Percentiles rank a stretch among this genome's conserved stretches.
These are phyloP conservation scores for Fusarium abutilonis DNA, from an alignment of 2,329 filamentous ascomycete species.

Conservation along the genomic window DNA sequence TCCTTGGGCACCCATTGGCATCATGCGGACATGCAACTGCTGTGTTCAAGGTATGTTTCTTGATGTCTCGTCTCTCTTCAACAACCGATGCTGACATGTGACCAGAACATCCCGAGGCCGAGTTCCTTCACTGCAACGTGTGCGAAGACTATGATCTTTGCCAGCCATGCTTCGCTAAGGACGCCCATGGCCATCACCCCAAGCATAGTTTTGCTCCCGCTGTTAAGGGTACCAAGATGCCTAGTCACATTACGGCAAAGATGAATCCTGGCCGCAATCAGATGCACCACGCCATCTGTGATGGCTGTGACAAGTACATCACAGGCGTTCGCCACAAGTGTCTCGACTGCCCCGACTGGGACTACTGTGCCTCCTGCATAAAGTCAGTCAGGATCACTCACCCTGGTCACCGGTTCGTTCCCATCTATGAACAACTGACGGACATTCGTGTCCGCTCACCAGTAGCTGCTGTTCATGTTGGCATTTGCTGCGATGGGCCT, in stretches of 20 bases:
- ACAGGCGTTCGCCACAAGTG: constrained; percentile 95
- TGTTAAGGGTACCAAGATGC: constrained; percentile 69
- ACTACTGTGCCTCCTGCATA: constrained; percentile 86
- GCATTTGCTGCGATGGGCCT: constrained; percentile 95
- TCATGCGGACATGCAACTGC: constrained; percentile 74
- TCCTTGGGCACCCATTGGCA: constrained; percentile 37
- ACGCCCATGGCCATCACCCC: constrained; percentile 90
- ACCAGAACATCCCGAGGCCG: constrained; percentile 74
- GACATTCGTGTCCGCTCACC: constrained; percentile 35
- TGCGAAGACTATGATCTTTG: constrained; percentile 96
- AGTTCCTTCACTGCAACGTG: constrained; percentile 84
- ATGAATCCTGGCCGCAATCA: constrained; percentile 83
- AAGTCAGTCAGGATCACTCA: constrained; percentile 74
- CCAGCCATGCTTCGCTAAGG: constrained; percentile 77
- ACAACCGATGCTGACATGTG: constrained; percentile 20
- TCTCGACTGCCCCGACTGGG: constrained; percentile 95
- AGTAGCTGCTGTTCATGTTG: constrained; percentile 69
- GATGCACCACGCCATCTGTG: constrained; percentile 88
- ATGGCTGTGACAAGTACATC: constrained; percentile 91
- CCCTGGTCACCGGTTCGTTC: constrained; percentile 85
- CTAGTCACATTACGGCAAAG: constrained; percentile 69
- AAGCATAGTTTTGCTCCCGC: constrained; percentile 81
- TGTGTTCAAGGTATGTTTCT: constrained; percentile 59
- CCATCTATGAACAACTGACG: constrained; percentile 78
- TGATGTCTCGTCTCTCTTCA: background rate